These are phyloP conservation scores for Ceratobasidium sp. DNA, from an alignment of 1,284 basidiomycete genomes.

Conservation along the genomic window DNA sequence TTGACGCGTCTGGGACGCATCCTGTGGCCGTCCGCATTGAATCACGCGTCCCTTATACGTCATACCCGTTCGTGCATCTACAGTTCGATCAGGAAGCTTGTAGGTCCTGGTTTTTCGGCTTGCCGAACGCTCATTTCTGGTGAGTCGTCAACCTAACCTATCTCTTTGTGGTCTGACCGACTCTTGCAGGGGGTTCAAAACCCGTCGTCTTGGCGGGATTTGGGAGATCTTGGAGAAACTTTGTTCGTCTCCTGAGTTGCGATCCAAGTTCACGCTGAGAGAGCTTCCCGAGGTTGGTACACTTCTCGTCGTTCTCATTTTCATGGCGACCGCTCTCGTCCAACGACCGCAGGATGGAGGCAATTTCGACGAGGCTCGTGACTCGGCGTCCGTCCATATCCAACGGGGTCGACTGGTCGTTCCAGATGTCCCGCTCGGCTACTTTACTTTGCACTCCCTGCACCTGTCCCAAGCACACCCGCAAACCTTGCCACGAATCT, in stretches of 20 bases:
- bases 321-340: conserved; percentile 16
- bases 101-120: neutral
- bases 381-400: conserved; percentile 10
- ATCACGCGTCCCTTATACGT: neutral
- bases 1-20: neutral
- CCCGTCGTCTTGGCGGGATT: neutral
- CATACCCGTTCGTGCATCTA: conserved; percentile 12
- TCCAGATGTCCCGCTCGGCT: neutral
- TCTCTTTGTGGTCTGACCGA: neutral
- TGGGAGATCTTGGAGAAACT: neutral
- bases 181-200: conserved; percentile 3
- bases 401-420: neutral
- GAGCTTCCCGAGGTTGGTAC: neutral
- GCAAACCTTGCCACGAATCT: neutral
- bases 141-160: neutral
- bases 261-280: neutral
- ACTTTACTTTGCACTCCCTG: neutral
- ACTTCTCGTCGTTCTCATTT: neutral
- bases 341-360: conserved; percentile 24
- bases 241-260: neutral
- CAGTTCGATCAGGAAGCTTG: neutral
- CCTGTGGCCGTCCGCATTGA: conserved; percentile 5
- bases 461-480: neutral
- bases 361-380: neutral
- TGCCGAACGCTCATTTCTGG: conserved; percentile 1